Base-by-base conservation (phyloP, 495 filamentous ascomycete genomes). In the Lepidopterella palustris region DNA sequence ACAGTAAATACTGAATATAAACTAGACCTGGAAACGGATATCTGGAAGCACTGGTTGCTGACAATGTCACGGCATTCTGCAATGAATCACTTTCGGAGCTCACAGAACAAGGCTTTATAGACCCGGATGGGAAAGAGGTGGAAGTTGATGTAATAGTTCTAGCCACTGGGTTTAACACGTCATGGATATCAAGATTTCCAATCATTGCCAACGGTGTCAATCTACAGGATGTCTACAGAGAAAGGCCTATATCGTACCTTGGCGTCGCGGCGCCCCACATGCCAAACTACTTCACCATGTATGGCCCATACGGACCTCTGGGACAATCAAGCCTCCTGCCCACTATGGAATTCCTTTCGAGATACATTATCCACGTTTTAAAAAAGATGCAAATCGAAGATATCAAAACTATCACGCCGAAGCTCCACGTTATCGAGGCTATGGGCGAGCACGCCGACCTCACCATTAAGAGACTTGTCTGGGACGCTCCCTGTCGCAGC, bases 291-390 rank as follows among this genome's bases (percentile, higher is more conserved):
- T 42, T 42, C 39, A 42, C 39, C 13, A 11, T 42, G 20, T 42
- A 42, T 9, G 57, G 57, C 15, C 57, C 57, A 20, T 53, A 60
- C 48, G 57, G 57, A 10, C 57, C 57, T 5, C 29, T 35, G n/a
- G 24, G 28, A 20, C 57, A 60, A 24, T 32, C 24, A 20, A 53
- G 45, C 18, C 35, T 60, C 29, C 57, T 60, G 9, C 57, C 57
- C 3, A 60, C 52, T 18, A 48, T 60, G 6, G 57, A 60, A 53
- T 60, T 48, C 45, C 53, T 53, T 24, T 53, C 57, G 27, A 47
- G 57, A 9, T 60, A 60, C 57, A 31, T 35, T 29, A 53, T 60
- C 57, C 57, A 53, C 11, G 52, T 60, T 47, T 53, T 60, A 8
- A 23, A 40, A 13, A 60, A 60, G 31, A 42, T 53, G 45, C 57